Conservation (phyloP, 2,329 filamentous ascomycete genomes). For the Ceratocystis diversiconidia region DNA sequence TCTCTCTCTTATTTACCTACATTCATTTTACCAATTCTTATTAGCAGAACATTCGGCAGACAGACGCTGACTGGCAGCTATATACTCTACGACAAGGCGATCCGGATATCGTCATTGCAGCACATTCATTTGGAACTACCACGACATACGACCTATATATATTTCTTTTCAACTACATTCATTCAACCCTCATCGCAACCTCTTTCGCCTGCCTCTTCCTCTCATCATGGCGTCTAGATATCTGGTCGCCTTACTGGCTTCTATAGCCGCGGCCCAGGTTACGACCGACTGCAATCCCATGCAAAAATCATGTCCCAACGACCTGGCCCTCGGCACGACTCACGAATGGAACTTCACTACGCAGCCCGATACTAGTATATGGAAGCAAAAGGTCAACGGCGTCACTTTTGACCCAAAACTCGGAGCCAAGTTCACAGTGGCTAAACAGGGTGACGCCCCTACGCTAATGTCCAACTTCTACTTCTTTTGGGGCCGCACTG, state of each 20-base stretch:
- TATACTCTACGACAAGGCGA: too few species aligned
- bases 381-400: constrained; percentile 52
- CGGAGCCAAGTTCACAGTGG: constrained; percentile 62
- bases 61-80: background rate
- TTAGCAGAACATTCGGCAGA: background rate
- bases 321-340: constrained; percentile 54
- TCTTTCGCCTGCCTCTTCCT: background rate
- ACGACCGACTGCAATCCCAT: constrained; percentile 65
- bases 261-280: constrained; percentile 51
- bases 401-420: constrained; percentile 45
- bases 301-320: constrained; percentile 52
- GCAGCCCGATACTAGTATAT: constrained; percentile 44
- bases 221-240: background rate
- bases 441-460: constrained; percentile 56
- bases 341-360: constrained; percentile 51
- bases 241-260: constrained; percentile 22
- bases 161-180: background rate
- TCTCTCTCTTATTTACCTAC: background rate
- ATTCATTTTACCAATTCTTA: background rate
- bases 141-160: background rate
- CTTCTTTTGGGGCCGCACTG: constrained; percentile 72
- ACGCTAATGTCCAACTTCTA: constrained; percentile 69
- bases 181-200: background rate
- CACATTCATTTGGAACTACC: background rate
- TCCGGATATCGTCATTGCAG: background rate